Evolutionary conservation across 2,329 filamentous ascomycete genomes (phyloP).

Genomic region (Cladosporium halotolerans): DNA sequence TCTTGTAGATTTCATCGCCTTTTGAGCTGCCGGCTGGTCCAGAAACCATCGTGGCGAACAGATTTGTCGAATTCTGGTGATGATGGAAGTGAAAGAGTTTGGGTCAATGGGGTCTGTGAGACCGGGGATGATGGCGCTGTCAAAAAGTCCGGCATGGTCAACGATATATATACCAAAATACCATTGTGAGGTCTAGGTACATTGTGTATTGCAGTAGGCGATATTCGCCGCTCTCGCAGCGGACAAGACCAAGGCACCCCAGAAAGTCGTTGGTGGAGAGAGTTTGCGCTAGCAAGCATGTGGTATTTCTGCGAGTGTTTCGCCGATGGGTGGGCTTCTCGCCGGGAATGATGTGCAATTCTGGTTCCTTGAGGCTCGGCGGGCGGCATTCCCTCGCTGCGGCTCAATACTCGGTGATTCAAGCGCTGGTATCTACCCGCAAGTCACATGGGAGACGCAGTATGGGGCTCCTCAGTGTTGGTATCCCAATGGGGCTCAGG

Average conservation of each 20-base stretch:
- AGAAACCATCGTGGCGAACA: constrained; percentile 1
- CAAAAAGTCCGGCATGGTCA: neutral
- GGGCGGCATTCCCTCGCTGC: too few species aligned
- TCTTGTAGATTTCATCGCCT: constrained; percentile 16
- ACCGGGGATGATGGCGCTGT: neutral
- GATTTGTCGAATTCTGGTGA: neutral
- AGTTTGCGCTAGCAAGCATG: neutral
- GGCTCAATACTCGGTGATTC: too few species aligned
- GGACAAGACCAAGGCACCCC: neutral
- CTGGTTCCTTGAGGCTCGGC: too few species aligned
- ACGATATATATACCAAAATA: neutral
- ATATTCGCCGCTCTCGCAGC: neutral
- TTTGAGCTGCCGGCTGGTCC: constrained; percentile 7
- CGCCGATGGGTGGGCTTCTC: too few species aligned
- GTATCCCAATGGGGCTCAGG: too few species aligned
- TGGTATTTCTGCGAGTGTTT: neutral
- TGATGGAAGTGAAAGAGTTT: neutral
- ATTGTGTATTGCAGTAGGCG: too few species aligned
- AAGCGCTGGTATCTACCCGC: too few species aligned
- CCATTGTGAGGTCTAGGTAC: neutral
- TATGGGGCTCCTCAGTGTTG: too few species aligned
- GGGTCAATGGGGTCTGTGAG: neutral
- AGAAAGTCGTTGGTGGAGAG: constrained; percentile 2
- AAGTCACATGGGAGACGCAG: too few species aligned
- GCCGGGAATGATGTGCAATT: too few species aligned